These are phyloP conservation scores for Endotrypanum monterogeii DNA, from an alignment of 208 protist genomes.

Conservation along the genomic window DNA sequence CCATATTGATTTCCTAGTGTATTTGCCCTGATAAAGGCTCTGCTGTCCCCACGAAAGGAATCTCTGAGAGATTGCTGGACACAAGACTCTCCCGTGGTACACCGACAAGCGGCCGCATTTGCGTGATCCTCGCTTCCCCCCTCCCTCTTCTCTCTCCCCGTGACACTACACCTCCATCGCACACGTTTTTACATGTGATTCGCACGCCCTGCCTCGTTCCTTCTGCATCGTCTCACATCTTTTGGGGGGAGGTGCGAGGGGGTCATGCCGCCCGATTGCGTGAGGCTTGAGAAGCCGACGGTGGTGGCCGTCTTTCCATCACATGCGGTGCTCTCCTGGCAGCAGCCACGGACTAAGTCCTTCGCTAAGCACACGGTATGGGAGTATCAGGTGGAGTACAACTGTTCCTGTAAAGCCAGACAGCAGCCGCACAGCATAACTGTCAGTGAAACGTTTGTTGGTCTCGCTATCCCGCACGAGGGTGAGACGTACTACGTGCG, in stretches of 20 bases:
- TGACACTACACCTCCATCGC: background rate
- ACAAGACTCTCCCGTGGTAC: too few relatives aligned
- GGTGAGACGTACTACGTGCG: conserved; percentile 59
- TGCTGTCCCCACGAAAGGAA: too few relatives aligned
- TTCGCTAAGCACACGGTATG: conserved; percentile 36
- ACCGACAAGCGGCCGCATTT: too few relatives aligned
- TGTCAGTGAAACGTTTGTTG: conserved; percentile 30
- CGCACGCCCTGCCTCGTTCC: background rate
- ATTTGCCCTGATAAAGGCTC: too few relatives aligned
- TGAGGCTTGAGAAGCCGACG: conserved; percentile 14
- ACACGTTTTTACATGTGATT: background rate
- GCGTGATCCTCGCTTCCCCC: too few relatives aligned
- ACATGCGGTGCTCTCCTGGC: conserved; percentile 53
- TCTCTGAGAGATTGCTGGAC: too few relatives aligned
- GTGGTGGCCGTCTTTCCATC: conserved; percentile 49
- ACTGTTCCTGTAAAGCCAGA: conserved; percentile 28
- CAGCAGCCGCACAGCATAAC: conserved; percentile 29
- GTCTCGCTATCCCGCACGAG: conserved; percentile 42
- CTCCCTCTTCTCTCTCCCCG: background rate
- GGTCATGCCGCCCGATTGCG: background rate
- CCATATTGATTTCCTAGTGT: too few relatives aligned
- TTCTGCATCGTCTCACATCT: background rate
- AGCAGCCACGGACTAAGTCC: conserved; percentile 21
- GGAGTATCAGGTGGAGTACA: conserved; percentile 67
- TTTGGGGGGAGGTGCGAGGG: background rate